Percentiles rank a stretch among this genome's conserved stretches.
phyloP scores from a whole-genome alignment of 768 basidiomycete genomes.

The Leccinum truebloodii region DNA sequence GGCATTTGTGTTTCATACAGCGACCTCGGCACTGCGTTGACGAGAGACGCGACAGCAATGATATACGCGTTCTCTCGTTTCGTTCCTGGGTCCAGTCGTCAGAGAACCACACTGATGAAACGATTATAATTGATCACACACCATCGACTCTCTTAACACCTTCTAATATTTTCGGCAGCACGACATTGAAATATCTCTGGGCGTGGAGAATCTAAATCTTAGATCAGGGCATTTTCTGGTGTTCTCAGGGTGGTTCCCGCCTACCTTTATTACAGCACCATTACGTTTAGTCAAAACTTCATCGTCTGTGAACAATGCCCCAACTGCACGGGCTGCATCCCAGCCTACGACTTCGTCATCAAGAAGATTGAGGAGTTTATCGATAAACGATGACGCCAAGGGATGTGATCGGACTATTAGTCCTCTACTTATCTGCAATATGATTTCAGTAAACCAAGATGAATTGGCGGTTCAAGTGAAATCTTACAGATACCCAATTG shows the following conservation, averaged over 20 bases:
- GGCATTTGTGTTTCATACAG: slow-evolving; percentile 72
- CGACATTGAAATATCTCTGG: slow-evolving; percentile 70
- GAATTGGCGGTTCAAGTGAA: neutral
- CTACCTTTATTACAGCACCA: slow-evolving; percentile 75
- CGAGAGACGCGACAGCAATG: slow-evolving; percentile 78
- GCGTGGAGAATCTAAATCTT: slow-evolving; percentile 61
- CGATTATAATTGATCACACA: neutral
- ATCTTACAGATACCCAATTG: slow-evolving; percentile 70
- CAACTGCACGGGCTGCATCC: slow-evolving; percentile 77
- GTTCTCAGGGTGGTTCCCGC: slow-evolving; percentile 12
- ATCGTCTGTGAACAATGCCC: slow-evolving; percentile 63
- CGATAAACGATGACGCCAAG: slow-evolving; percentile 53
- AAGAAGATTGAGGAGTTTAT: slow-evolving; percentile 70
- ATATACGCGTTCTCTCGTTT: slow-evolving; percentile 67
- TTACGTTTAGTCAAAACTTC: slow-evolving; percentile 73
- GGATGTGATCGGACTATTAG: slow-evolving; percentile 76
- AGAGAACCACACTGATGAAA: neutral
- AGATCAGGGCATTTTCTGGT: neutral
- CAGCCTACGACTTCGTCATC: slow-evolving; percentile 62
- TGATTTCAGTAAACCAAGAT: slow-evolving; percentile 4
- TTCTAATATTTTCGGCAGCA: slow-evolving; percentile 73
- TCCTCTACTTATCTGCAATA: slow-evolving; percentile 68
- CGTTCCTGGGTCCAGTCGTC: slow-evolving; percentile 39
- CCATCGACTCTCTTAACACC: slow-evolving; percentile 60
- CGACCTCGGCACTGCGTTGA: slow-evolving; percentile 76